phyloP scores from a whole-genome alignment of 352 stramenopile genomes.

The Phytophthora rubi region DNA sequence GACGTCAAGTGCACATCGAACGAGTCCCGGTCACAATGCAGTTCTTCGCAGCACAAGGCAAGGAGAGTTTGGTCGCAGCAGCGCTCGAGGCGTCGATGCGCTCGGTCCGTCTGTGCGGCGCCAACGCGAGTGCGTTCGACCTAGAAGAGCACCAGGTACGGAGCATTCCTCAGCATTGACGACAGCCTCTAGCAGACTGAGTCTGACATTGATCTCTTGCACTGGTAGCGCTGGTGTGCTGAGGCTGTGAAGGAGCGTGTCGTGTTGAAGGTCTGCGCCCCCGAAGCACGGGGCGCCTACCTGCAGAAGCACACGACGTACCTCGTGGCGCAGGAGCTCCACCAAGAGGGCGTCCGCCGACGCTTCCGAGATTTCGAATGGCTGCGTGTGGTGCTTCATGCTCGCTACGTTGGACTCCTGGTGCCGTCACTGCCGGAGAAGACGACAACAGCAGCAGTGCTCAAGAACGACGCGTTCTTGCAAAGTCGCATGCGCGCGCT shows the following conservation, averaged over 20 bases:
- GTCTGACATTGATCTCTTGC: constrained; percentile 9
- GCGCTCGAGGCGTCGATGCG: constrained; percentile 47
- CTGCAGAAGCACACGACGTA: constrained; percentile 81
- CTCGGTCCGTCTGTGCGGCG: constrained; percentile 34
- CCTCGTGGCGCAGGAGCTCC: constrained; percentile 47
- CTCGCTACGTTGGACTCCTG: constrained; percentile 69
- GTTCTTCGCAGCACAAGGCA: constrained; percentile 43
- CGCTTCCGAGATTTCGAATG: constrained; percentile 82
- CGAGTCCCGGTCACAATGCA: constrained; percentile 35
- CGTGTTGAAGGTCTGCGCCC: constrained; percentile 49
- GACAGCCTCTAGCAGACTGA: background rate
- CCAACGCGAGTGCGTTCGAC: constrained; percentile 28
- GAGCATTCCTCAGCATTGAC: too few relatives aligned
- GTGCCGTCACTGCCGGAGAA: constrained; percentile 76
- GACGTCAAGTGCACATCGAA: constrained; percentile 4
- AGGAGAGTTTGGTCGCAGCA: constrained; percentile 36
- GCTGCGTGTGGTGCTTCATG: constrained; percentile 65
- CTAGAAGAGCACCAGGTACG: constrained; percentile 42
- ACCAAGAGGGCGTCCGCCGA: constrained; percentile 49
- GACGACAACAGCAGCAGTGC: constrained; percentile 42
- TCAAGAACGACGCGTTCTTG: constrained; percentile 64
- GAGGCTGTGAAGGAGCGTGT: constrained; percentile 30
- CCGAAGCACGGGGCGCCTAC: constrained; percentile 65
- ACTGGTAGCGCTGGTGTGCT: constrained; percentile 26
- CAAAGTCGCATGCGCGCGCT: constrained; percentile 67